Evolutionary conservation across 805 yeast species (phyloP).

Genomic region (Starmerella potacharoeniae): DNA sequence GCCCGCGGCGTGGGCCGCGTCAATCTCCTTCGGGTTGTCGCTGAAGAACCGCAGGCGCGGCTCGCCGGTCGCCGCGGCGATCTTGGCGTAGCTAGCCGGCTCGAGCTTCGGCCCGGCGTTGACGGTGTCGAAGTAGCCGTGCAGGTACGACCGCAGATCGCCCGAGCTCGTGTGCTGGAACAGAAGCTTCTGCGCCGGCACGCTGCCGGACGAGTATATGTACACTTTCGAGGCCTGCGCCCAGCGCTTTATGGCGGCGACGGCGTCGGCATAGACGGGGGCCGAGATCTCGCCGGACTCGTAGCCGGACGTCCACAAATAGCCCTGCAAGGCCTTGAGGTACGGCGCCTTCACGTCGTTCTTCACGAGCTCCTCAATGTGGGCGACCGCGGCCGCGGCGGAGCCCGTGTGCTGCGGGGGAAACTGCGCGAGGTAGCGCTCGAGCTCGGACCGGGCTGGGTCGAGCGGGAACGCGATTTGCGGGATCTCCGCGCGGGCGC

Average conservation of each 20-base stretch:
- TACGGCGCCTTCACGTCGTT: slow-evolving; percentile 67
- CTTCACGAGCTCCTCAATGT: slow-evolving; percentile 48
- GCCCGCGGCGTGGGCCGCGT: slow-evolving; percentile 62
- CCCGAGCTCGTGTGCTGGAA: slow-evolving; percentile 46
- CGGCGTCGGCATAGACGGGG: slow-evolving; percentile 66
- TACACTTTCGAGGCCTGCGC: slow-evolving; percentile 33
- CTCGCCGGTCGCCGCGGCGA: slow-evolving; percentile 35
- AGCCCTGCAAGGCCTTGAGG: slow-evolving; percentile 71
- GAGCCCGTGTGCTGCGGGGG: slow-evolving; percentile 32
- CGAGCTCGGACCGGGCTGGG: slow-evolving; percentile 19
- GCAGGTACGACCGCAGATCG: slow-evolving; percentile 37
- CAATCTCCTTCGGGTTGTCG: slow-evolving; percentile 67
- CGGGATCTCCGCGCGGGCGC: slow-evolving; percentile 22
- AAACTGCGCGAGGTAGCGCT: slow-evolving; percentile 35
- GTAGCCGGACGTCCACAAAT: slow-evolving; percentile 73
- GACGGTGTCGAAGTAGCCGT: slow-evolving; percentile 74
- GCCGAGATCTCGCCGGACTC: slow-evolving; percentile 63
- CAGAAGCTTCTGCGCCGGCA: slow-evolving; percentile 72
- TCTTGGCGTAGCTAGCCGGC: slow-evolving; percentile 44
- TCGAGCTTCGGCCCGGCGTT: slow-evolving; percentile 68
- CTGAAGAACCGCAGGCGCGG: slow-evolving; percentile 51
- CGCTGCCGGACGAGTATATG: slow-evolving; percentile 84
- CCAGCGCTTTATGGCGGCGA: slow-evolving; percentile 42
- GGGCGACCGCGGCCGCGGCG: slow-evolving; percentile 30
- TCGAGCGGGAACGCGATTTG: slow-evolving; percentile 23